These are phyloP conservation scores for Kurtzmaniella quercitrusa DNA, from an alignment of 1,139 yeast species.

Conservation along the genomic window DNA sequence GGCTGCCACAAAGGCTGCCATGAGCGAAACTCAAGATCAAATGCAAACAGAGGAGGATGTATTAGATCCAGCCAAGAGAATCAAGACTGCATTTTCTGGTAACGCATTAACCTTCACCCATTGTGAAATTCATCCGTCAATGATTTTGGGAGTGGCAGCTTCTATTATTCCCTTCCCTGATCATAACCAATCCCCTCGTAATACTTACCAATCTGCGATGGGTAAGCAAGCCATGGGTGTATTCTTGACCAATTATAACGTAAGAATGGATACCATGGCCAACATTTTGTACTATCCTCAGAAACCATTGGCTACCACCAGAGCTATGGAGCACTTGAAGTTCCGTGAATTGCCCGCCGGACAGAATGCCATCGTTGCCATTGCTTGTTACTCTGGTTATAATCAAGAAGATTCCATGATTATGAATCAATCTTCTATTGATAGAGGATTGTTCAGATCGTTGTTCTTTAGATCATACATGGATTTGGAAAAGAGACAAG, in stretches of 20 bases:
- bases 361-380: slow-evolving; percentile 97
- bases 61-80: slow-evolving; percentile 80
- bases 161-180: slow-evolving; percentile 99
- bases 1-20: slow-evolving; percentile 56
- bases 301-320: slow-evolving; percentile 98
- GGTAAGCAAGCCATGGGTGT: slow-evolving; percentile 99
- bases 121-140: slow-evolving; percentile 98
- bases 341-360: slow-evolving; percentile 99
- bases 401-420: slow-evolving; percentile 99
- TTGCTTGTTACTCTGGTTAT: slow-evolving; percentile 96
- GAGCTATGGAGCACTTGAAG: slow-evolving; percentile 96
- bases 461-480: slow-evolving; percentile 93
- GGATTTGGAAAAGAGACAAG: slow-evolving; percentile 98
- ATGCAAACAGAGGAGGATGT: slow-evolving; percentile 45
- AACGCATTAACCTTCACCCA: slow-evolving; percentile 90
- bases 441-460: slow-evolving; percentile 93
- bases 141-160: slow-evolving; percentile 98
- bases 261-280: slow-evolving; percentile 99
- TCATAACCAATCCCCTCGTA: slow-evolving; percentile 99
- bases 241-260: slow-evolving; percentile 90
- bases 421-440: slow-evolving; percentile 98
- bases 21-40: slow-evolving; percentile 40
- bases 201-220: slow-evolving; percentile 98
- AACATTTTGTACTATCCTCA: slow-evolving; percentile 96
- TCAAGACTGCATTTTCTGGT: slow-evolving; percentile 62